Conservation (phyloP, 805 yeast genomes). For the Teunomyces lycoperdinae region DNA sequence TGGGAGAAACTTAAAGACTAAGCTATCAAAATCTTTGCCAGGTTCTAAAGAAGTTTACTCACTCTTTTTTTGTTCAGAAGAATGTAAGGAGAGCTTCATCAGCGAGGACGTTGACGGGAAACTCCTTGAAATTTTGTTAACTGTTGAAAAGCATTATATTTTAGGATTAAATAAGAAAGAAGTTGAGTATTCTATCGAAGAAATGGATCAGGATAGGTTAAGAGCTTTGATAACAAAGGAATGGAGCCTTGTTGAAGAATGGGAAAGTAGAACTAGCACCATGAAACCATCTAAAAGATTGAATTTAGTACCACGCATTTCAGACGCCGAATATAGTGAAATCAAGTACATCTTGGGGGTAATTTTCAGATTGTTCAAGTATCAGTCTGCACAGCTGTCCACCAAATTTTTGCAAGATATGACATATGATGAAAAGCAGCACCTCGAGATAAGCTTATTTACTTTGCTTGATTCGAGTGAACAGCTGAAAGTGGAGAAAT, state of each 20-base stretch:
- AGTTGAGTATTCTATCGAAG: conserved; percentile 11
- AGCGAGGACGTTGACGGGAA: conserved; percentile 33
- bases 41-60: conserved; percentile 25
- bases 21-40: conserved; percentile 18
- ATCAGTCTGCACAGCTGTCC: not conserved
- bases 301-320: conserved; percentile 41
- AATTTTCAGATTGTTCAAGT: conserved; percentile 28
- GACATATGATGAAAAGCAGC: not conserved
- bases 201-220: conserved; percentile 11
- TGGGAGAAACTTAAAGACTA: conserved; percentile 47
- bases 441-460: conserved; percentile 29
- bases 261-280: conserved; percentile 33
- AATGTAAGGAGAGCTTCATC: conserved; percentile 40
- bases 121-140: conserved; percentile 34
- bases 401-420: not conserved
- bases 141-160: conserved; percentile 30
- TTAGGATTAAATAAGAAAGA: conserved; percentile 21
- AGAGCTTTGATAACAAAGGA: conserved; percentile 14
- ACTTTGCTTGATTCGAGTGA: conserved; percentile 52
- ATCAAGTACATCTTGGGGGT: conserved; percentile 46
- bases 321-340: conserved; percentile 52
- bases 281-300: conserved; percentile 36
- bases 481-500: conserved; percentile 39
- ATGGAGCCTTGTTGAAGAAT: conserved; percentile 38
- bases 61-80: conserved; percentile 52